Base-by-base conservation (phyloP, 2,329 filamentous ascomycete genomes). In the Monosporascus sp. region DNA sequence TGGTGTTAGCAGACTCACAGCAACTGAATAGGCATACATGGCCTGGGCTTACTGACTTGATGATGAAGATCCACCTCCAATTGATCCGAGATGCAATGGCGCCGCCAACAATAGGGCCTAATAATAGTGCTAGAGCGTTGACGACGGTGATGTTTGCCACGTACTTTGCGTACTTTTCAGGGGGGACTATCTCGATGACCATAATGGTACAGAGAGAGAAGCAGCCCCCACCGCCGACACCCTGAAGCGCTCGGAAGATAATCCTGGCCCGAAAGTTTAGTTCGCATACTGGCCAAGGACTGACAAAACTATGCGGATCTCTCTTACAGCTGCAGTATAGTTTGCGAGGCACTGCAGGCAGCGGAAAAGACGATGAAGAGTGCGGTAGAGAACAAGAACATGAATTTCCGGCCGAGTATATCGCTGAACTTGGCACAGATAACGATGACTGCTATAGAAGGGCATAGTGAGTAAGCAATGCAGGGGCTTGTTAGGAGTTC, bases 31-130 rank as follows among this genome's bases (percentile, higher is more conserved):
- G n/a, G n/a, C n/a, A n/a, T n/a, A n/a, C n/a, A n/a, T n/a, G 27
- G 26, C n/a, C 14, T 1, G 4, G 48, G 19, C 50, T 19, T 41
- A 63, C 62, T 64, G n/a, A n/a, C n/a, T n/a, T 63, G 35, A 64
- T 58, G 31, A 62, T 56, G 44, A 64, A 64, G 16, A 64, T 62
- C 62, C 62, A 64, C 53, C 62, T 59, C 62, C 62, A 64, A 2
- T 37, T 58, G 9, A 54, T 57, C 19, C 52, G 26, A 0, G 55
- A 48, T 11, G 51, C 35, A 50, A 64, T 63, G 1, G 56, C 60
- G 6, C 62, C 62, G 6, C 62, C 62, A n/a, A 64, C 20, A 5
- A 64, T 62, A 1, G 62, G 62, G 1, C 62, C 62, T 4, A 62
- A 40, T 1, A 60, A 47, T 3, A 60, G n/a, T 1, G 55, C 55